A percentile compares a stretch with the other conserved stretches of the same genome.
phyloP scores from a whole-genome alignment of 768 basidiomycete genomes.

The Tricholoma bakamatsutake region DNA sequence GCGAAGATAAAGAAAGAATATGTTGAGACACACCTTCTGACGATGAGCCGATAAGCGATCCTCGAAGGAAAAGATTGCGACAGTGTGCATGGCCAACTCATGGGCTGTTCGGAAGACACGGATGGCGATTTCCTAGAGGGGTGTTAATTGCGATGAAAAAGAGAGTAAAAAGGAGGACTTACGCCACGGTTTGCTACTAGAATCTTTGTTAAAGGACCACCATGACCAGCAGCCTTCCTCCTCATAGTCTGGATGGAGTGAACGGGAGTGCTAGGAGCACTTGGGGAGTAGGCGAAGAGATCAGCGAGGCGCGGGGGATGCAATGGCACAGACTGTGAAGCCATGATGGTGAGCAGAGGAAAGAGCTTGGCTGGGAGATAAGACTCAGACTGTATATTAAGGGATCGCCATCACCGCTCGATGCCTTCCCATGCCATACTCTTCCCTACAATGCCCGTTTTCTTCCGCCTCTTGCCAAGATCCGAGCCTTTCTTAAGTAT shows the following conservation, averaged over 20 bases:
- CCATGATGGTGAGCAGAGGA: constrained; percentile 30
- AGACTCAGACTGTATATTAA: neutral
- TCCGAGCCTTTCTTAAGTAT: neutral
- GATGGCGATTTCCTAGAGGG: constrained; percentile 94
- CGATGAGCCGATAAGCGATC: constrained; percentile 96
- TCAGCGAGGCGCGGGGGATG: constrained; percentile 71
- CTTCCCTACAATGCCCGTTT: neutral
- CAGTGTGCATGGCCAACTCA: constrained; percentile 98
- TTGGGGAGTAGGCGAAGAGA: constrained; percentile 70
- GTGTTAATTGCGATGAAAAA: constrained; percentile 7
- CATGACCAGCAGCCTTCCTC: constrained; percentile 85
- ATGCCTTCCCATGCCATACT: too few species aligned
- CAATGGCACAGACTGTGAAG: constrained; percentile 36
- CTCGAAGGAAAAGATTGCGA: constrained; percentile 97
- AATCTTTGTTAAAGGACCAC: constrained; percentile 86
- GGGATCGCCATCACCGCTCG: neutral
- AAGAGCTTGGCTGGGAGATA: neutral
- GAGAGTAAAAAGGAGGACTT: constrained; percentile 24
- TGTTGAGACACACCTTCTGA: constrained; percentile 64
- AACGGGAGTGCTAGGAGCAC: constrained; percentile 77
- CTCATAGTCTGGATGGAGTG: constrained; percentile 91
- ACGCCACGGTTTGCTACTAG: constrained; percentile 91
- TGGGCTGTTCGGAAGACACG: constrained; percentile 98
- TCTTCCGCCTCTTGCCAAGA: neutral
- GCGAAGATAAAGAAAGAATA: constrained; percentile 7